Evolutionary conservation across 306 rosid genomes (phyloP).

Genomic region (Citrullus colocynthis): DNA sequence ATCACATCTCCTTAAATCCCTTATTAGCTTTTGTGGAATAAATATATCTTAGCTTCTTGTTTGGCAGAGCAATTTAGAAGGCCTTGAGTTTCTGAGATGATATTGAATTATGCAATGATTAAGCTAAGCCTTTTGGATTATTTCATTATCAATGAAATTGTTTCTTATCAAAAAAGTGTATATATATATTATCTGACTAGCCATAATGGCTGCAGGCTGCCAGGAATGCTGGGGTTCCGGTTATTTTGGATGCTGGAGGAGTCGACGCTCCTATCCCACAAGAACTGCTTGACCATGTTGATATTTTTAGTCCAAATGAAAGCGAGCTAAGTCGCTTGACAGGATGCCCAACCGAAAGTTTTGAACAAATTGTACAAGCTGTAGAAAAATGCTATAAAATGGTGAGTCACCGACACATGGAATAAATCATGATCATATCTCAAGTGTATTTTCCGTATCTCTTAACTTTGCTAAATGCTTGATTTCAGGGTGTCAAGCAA

Average conservation of each 20-base stretch:
- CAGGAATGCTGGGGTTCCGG: conserved; percentile 61
- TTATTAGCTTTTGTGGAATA: no score
- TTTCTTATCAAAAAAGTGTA: no score
- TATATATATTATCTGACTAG: neutral
- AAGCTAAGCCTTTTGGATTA: no score
- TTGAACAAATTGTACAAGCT: conserved; percentile 53
- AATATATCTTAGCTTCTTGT: no score
- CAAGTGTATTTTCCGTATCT: neutral
- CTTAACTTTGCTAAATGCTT: neutral
- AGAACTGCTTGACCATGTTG: conserved; percentile 49
- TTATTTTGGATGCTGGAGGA: conserved; percentile 85
- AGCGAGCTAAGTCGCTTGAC: conserved; percentile 70
- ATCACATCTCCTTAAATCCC: no score
- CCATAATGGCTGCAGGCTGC: conserved; percentile 50
- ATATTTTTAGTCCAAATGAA: conserved; percentile 88
- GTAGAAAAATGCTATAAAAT: conserved; percentile 55
- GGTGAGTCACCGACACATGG: conserved; percentile 33
- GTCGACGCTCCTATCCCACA: conserved; percentile 56
- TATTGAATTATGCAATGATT: no score
- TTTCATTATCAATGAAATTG: no score
- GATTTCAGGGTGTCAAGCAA: conserved; percentile 67
- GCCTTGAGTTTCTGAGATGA: no score
- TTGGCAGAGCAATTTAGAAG: no score
- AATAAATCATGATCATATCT: neutral
- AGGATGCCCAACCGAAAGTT: conserved; percentile 51